Base-by-base conservation (phyloP, 1,139 yeast species). In the Blastobotrys capitulatus region DNA sequence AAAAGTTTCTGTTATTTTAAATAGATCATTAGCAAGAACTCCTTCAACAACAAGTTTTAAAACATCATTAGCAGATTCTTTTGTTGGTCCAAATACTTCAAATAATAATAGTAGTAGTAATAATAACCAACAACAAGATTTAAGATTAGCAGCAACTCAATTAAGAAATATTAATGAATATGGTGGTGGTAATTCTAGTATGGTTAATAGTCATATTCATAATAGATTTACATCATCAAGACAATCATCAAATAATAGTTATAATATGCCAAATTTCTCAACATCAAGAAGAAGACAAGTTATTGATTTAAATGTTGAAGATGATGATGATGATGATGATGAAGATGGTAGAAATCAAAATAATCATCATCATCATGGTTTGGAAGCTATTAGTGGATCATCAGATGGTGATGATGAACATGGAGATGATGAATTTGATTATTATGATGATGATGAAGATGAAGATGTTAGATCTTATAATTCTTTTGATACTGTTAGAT, bases 11-110 rank as follows among this genome's bases (percentile, higher is more conserved):
- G 79, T 81, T 15, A 83, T 86, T 49, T 72, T 86, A 61, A 85
- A 85, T 62, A 73, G 85, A 54, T 83, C 89, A 54, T 73, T 86
- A 63, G 88, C 88, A 1, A 70, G 90, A 54, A 82, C 89, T 0
- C 82, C 86, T 18, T 84, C 95, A 1, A 82, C 81, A 45, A 73
- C 86, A 1, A 84, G 94, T 2, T 87, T 86, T 71, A 82, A 83
- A 61, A 82, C 84, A 8, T 78, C 86, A 31, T 71, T 86, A 58
- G 89, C 69, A 0, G 72, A 69, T 42, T 63, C 71, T 1, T 66
- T 65, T 53, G 63, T 61, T 9, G 38, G 48, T 3, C 48, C 48
- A 15, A 42, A 38, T 13, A 18, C 20, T 7, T 9, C 20, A n/a
- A 15, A 38, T 34, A 34, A 31, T n/a, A n/a, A n/a, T n/a, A n/a